Base-by-base conservation (phyloP, 305 asterid species). In the Petunia hybrid region DNA sequence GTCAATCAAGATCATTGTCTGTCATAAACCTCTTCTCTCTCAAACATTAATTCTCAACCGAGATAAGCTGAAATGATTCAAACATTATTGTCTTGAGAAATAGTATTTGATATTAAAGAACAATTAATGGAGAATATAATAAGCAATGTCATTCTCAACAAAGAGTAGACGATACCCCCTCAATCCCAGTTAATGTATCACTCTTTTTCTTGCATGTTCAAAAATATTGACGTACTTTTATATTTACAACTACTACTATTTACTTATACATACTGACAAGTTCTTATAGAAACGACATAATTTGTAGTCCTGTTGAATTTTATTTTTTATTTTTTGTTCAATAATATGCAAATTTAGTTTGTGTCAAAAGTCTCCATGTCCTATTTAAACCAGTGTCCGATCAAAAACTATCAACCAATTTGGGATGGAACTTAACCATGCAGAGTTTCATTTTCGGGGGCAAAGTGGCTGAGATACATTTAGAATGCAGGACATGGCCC, bases 1-100 rank as follows among this genome's bases (percentile, higher is more conserved):
- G 22, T 69, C 76, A 45, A 45, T 45, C 76, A 22, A 69, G 16
- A 9, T 45, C 5, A 69, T 43, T 69, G 76, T 45, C 14, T 69
- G 75, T 8, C 45, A 35, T 63, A 36, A 63, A 36, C 42, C 43
- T 63, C 8, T 36, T 63, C 36, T 8, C 46, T 16, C 56, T 68
- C 76, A 42, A 43, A 68, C 22, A 1, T 2, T 69, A 40, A 8
- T 4, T 69, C n/a, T 8, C 22, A 69, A 43, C 4, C 45, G n/a
- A 9, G 5, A 51, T 0, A 8, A 51, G 10, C 2, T 51, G 57
- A 51, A 51, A 51, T 51, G 57, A 51, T 51, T 14, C 57, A 3
- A 14, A 51, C 14, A 51, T 51, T 51, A 51, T 8, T 51, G 57
- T 51, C n/a, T 10, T 10, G 4, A 45, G 59, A 31, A 69, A 45